phyloP scores from a whole-genome alignment of 2,329 filamentous ascomycete species.

The Bipolaris sorokiniana region DNA sequence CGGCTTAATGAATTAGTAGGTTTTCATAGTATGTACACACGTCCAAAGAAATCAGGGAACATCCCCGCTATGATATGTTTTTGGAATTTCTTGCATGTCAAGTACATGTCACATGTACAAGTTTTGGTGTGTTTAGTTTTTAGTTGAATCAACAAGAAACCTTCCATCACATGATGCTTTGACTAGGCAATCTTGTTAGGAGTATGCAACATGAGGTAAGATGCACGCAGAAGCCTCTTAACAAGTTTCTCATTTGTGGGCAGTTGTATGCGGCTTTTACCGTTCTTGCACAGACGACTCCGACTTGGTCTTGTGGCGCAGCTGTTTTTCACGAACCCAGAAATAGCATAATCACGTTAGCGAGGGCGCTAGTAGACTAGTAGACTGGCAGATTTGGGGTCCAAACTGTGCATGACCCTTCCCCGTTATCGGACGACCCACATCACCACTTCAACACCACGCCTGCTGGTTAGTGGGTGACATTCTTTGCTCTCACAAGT shows the following conservation, averaged over 20 bases:
- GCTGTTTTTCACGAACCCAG: background rate
- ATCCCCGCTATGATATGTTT: no score
- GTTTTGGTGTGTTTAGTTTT: no score
- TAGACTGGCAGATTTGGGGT: conserved; percentile 6
- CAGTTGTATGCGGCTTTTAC: background rate
- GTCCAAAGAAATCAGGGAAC: no score
- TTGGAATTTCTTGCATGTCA: no score
- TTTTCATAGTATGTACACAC: no score
- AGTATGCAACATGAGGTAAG: background rate
- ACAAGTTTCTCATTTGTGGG: background rate
- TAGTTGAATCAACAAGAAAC: no score
- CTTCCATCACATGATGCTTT: background rate
- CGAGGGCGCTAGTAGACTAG: conserved; percentile 11
- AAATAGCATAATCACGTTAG: conserved; percentile 16
- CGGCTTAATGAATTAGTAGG: no score
- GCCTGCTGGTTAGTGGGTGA: conserved; percentile 14
- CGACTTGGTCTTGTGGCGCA: background rate
- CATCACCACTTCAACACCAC: conserved; percentile 19
- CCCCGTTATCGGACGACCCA: conserved; percentile 13
- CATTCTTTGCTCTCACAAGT: conserved; percentile 13
- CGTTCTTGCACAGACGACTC: background rate
- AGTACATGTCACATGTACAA: no score
- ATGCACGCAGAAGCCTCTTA: background rate
- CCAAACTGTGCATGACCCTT: conserved; percentile 5
- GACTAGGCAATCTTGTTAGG: background rate